Conservation (phyloP, 106 monocot species). For the Acanthochlamys bracteata region DNA sequence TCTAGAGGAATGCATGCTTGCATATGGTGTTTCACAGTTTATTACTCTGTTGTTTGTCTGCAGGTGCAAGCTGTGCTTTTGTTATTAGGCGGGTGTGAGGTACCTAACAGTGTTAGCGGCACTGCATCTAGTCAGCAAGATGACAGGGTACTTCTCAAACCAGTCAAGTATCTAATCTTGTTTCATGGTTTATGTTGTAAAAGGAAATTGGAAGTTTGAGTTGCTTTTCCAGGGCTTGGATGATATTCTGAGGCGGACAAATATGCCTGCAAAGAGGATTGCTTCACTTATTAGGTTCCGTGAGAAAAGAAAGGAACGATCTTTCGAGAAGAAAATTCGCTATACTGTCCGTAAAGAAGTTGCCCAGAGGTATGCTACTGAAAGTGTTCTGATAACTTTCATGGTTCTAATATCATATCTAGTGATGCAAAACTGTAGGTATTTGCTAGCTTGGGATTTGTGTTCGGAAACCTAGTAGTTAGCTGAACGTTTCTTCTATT, state of each 20-base stretch:
- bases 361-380: slow-evolving; percentile 54
- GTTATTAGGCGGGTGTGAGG: slow-evolving; percentile 64
- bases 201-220: no score
- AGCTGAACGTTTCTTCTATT: no score
- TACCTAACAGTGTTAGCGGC: slow-evolving; percentile 34
- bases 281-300: slow-evolving; percentile 84
- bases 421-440: no score
- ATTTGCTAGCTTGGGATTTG: no score
- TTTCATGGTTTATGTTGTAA: no score
- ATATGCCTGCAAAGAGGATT: slow-evolving; percentile 71
- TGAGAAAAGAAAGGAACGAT: slow-evolving; percentile 76
- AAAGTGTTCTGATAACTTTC: no score
- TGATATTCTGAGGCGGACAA: slow-evolving; percentile 53
- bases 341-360: slow-evolving; percentile 82
- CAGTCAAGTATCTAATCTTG: not conserved
- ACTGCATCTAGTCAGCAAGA: slow-evolving; percentile 32
- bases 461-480: no score
- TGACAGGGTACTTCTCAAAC: slow-evolving; percentile 29
- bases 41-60: not conserved
- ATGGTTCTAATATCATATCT: no score
- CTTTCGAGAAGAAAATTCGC: slow-evolving; percentile 87
- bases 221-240: slow-evolving; percentile 62
- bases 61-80: slow-evolving; percentile 93
- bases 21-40: no score
- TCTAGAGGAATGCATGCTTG: no score